phyloP scores from a whole-genome alignment of 164 flowering plant species.

The Magnolia sinica region DNA sequence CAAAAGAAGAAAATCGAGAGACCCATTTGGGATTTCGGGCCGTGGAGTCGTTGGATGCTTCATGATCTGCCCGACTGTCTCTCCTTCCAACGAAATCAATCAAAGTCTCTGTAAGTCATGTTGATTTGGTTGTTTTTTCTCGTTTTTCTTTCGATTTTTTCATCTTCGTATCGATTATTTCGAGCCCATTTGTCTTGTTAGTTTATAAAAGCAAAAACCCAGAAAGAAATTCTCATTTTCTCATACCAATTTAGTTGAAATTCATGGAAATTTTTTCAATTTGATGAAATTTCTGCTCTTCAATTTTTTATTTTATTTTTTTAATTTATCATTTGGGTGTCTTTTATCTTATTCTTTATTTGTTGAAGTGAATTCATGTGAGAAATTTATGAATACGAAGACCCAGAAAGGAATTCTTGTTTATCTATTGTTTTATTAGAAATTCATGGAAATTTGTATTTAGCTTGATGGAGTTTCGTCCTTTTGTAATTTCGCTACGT shows the following conservation, averaged over 20 bases:
- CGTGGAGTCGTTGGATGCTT: background rate
- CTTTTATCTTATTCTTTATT: background rate
- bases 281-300: background rate
- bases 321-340: too few species aligned
- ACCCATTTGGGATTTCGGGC: background rate
- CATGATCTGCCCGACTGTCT: constrained; percentile 1
- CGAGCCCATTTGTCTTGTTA: background rate
- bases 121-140: background rate
- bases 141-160: background rate
- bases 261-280: background rate
- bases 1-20: background rate
- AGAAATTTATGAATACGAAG: background rate
- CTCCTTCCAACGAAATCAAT: background rate
- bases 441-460: background rate
- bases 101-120: background rate
- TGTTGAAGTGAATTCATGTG: background rate
- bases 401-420: constrained; percentile 1
- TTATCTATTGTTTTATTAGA: background rate
- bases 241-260: background rate
- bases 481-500: background rate
- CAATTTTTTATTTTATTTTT: too few species aligned
- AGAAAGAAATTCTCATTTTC: background rate
- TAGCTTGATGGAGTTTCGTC: background rate
- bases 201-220: background rate
- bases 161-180: background rate